Evolutionary conservation across 2,329 filamentous ascomycete species (phyloP).

Genomic region (Pseudopithomyces chartarum): DNA sequence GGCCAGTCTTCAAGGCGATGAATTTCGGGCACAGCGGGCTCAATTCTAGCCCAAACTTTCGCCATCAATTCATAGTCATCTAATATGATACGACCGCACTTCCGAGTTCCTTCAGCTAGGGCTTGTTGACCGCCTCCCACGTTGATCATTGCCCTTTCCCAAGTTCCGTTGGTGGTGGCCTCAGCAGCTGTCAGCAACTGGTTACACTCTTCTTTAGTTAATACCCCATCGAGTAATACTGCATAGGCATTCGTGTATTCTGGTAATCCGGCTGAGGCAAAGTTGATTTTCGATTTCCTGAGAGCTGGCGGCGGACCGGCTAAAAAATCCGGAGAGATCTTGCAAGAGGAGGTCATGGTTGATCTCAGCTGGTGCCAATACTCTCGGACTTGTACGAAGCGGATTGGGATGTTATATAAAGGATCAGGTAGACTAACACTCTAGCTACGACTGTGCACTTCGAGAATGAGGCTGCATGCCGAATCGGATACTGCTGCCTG

Average conservation of each 20-base stretch:
- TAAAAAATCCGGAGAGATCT: constrained; percentile 56
- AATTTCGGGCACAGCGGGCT: constrained; percentile 55
- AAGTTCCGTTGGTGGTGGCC: constrained; percentile 48
- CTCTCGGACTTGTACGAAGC: background rate
- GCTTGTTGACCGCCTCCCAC: constrained; percentile 66
- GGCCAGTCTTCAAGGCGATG: constrained; percentile 44
- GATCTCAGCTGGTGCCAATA: no score
- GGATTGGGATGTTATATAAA: constrained; percentile 33
- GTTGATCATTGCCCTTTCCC: constrained; percentile 73
- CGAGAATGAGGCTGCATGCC: no score
- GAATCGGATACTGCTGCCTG: background rate
- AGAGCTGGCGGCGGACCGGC: constrained; percentile 52
- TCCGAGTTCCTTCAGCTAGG: constrained; percentile 62
- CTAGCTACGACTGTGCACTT: no score
- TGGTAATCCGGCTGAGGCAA: constrained; percentile 52
- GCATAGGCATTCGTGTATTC: constrained; percentile 63
- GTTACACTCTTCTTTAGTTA: constrained; percentile 66
- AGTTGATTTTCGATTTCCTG: constrained; percentile 59
- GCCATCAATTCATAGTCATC: constrained; percentile 67
- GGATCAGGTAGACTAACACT: background rate
- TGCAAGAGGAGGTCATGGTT: background rate
- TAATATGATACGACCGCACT: constrained; percentile 79
- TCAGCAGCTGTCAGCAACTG: constrained; percentile 36
- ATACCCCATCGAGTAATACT: constrained; percentile 66
- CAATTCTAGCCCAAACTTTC: constrained; percentile 65